Evolutionary conservation across 371 early-diverging fungal species (phyloP).

Genomic region (Quaeritorhiza haematococci): DNA sequence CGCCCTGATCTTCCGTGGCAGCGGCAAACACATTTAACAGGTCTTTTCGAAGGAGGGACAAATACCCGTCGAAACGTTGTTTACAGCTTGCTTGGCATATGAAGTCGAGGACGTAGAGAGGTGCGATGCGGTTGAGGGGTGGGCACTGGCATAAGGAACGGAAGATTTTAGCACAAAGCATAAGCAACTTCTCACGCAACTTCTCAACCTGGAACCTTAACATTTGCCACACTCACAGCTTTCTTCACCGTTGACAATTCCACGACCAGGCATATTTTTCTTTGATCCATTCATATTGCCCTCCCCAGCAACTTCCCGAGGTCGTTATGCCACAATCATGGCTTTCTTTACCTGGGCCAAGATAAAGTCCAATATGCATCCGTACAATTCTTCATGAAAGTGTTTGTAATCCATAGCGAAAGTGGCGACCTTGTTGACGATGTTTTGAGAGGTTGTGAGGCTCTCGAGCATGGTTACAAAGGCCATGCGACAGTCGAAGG

Average conservation of each 20-base stretch:
- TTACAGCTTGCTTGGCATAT: slow-evolving; percentile 4
- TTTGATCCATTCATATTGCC: too few relatives aligned
- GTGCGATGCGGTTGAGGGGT: slow-evolving; percentile 10
- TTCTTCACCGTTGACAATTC: too few relatives aligned
- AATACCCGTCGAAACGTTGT: background rate
- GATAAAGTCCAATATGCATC: too few relatives aligned
- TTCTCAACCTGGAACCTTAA: too few relatives aligned
- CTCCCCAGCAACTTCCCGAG: slow-evolving; percentile 1
- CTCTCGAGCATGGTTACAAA: slow-evolving; percentile 5
- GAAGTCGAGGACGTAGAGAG: slow-evolving; percentile 11
- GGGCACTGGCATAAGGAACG: too few relatives aligned
- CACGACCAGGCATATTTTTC: too few relatives aligned
- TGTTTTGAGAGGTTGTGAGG: slow-evolving; percentile 3
- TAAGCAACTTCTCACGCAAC: too few relatives aligned
- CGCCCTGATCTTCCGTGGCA: background rate
- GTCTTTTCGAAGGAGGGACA: slow-evolving; percentile 2
- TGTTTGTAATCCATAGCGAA: slow-evolving; percentile 1
- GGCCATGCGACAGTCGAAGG: too few relatives aligned
- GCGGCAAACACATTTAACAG: background rate
- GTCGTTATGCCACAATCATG: too few relatives aligned
- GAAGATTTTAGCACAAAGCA: too few relatives aligned
- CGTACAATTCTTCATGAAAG: slow-evolving; percentile 2
- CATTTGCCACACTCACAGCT: too few relatives aligned
- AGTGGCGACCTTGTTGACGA: background rate
- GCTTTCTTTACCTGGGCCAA: too few relatives aligned